Evolutionary conservation across 2,329 filamentous ascomycete species (phyloP).

Genomic region (Claviceps cyperi): DNA sequence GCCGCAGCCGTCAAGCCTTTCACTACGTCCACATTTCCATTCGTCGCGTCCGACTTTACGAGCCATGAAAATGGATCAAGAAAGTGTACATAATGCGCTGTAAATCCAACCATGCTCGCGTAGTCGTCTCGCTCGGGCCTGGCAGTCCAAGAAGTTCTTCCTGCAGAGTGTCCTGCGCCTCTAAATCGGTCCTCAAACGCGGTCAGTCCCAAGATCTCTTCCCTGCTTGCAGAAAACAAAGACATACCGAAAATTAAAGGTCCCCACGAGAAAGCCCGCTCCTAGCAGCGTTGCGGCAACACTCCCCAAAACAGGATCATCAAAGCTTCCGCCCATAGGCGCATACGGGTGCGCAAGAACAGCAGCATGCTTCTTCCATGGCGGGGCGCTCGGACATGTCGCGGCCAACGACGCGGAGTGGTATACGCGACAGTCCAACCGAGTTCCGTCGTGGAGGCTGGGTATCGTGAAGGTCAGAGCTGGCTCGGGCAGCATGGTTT

Average conservation of each 20-base stretch:
- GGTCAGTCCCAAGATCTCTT: neutral
- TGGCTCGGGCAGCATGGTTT: slow-evolving; percentile 38
- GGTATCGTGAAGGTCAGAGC: slow-evolving; percentile 62
- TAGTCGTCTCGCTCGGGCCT: slow-evolving; percentile 74
- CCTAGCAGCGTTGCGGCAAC: slow-evolving; percentile 50
- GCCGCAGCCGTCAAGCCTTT: neutral
- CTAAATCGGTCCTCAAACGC: slow-evolving; percentile 27
- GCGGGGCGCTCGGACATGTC: slow-evolving; percentile 15
- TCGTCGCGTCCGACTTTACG: neutral
- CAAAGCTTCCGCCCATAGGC: slow-evolving; percentile 68
- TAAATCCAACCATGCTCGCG: slow-evolving; percentile 64
- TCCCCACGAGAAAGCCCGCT: slow-evolving; percentile 61
- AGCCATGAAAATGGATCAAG: slow-evolving; percentile 27
- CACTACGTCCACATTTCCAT: neutral
- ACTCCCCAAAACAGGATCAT: slow-evolving; percentile 65
- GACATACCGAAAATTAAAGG: slow-evolving; percentile 78
- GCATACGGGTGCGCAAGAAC: slow-evolving; percentile 86
- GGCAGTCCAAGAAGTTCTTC: slow-evolving; percentile 76
- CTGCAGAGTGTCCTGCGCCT: slow-evolving; percentile 60
- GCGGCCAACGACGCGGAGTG: slow-evolving; percentile 40
- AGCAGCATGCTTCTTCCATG: slow-evolving; percentile 36
- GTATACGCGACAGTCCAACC: slow-evolving; percentile 72
- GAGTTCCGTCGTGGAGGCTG: slow-evolving; percentile 63
- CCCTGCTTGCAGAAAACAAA: neutral
- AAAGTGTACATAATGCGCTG: slow-evolving; percentile 56